Conservation (phyloP, 2,329 filamentous ascomycete species). For the Aspergillus aculeatinus region DNA sequence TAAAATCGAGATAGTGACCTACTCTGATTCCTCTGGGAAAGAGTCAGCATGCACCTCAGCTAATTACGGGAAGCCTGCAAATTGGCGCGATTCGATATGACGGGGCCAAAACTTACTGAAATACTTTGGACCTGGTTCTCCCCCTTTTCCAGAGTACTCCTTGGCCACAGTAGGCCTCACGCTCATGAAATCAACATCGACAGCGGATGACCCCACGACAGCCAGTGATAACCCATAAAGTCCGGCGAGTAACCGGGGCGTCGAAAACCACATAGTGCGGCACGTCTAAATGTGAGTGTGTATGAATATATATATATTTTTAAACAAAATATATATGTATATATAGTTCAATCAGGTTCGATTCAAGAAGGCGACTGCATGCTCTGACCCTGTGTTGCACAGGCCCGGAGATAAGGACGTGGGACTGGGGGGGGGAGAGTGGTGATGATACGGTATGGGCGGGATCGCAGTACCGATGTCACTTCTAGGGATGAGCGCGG, state of each 20-base stretch:
- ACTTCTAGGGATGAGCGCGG: neutral
- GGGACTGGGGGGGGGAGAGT: neutral
- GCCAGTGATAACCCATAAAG: slow-evolving; percentile 22
- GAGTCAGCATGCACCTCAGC: slow-evolving; percentile 8
- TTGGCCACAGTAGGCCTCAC: slow-evolving; percentile 43
- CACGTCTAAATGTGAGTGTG: neutral
- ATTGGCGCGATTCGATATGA: slow-evolving; percentile 10
- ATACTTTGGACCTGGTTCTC: slow-evolving; percentile 49
- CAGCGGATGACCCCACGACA: slow-evolving; percentile 20
- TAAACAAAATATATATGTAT: neutral
- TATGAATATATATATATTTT: neutral
- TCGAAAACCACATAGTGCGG: slow-evolving; percentile 24
- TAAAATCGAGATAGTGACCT: slow-evolving; percentile 20
- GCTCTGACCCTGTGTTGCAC: slow-evolving; percentile 8
- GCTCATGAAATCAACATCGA: slow-evolving; percentile 44
- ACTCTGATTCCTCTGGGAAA: slow-evolving; percentile 45
- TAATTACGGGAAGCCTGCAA: slow-evolving; percentile 9
- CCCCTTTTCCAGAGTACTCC: slow-evolving; percentile 40
- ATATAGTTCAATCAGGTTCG: neutral
- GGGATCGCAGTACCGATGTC: neutral
- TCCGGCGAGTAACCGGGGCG: slow-evolving; percentile 14
- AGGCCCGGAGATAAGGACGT: slow-evolving; percentile 2
- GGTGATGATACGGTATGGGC: slow-evolving; percentile 1
- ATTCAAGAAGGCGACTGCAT: slow-evolving; percentile 6
- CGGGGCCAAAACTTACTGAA: slow-evolving; percentile 43